Base-by-base conservation (phyloP, 768 basidiomycete species). In the Pulveroboletus sp. region DNA sequence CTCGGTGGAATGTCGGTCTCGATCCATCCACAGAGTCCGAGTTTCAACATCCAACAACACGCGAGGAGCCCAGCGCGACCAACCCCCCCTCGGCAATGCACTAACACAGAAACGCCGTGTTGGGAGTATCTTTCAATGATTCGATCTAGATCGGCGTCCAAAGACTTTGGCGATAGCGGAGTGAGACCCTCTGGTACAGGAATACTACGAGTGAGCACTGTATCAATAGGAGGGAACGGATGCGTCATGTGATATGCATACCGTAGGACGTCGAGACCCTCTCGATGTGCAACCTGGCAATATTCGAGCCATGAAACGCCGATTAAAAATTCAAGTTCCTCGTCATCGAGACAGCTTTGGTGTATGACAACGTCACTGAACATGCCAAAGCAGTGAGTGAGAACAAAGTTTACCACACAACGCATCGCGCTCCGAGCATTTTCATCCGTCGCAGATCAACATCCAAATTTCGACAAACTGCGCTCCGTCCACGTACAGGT, bases 11-110 rank as follows among this genome's bases (percentile, higher is more conserved):
- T 9, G 39, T 62, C 57, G 42, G 54, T 57, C 27, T 73, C 70
- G 48, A 78, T 70, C 83, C 80, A 88, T 26, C 82, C 89, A 60
- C 79, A 94, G n/a, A 96, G 76, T 5, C 93, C 94, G 54, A 96
- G 82, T 66, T 89, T 91, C 51, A 95, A 75, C 64, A 89, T 77
- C 94, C 94, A 97, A 60, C 89, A 92, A 57, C 86, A 90, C 2
- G 93, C 93, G 39, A 97, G 76, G 24, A 97, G 76, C 1, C 94
- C 95, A 0, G 94, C 95, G 15, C 94, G 80, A 3, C 94, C 94
- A 7, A 98, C 87, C 4, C 95, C 95, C 14, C 94, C 94, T 15
- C 94, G 81, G 64, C 95, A 98, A 59, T 97, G 95, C 11, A 86
- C 87, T 10, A 95, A 76, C 8, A 93, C 77, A 8, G 81, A 76